phyloP scores from a whole-genome alignment of 2,329 filamentous ascomycete species.

The Pyrenophora seminiperda region DNA sequence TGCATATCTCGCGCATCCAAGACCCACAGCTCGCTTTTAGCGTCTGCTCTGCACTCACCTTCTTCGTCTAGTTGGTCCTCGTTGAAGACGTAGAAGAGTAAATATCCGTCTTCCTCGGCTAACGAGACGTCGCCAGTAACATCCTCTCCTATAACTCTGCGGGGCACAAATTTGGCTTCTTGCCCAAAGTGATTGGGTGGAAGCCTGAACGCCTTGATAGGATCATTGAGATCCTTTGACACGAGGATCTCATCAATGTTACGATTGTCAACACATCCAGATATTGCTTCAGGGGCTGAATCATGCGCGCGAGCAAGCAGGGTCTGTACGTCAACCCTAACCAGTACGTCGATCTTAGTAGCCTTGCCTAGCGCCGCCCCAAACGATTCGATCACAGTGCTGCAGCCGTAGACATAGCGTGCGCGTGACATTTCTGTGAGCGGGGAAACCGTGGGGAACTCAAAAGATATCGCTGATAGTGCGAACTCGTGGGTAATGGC shows the following conservation, averaged over 20 bases:
- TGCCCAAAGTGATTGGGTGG: constrained; percentile 68
- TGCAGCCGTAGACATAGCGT: constrained; percentile 71
- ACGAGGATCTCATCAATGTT: constrained; percentile 59
- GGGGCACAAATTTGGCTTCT: constrained; percentile 68
- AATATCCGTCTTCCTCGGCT: constrained; percentile 68
- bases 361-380: constrained; percentile 66
- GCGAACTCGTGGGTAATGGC: constrained; percentile 67
- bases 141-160: constrained; percentile 14
- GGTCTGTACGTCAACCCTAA: constrained; percentile 63
- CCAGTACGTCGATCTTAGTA: constrained; percentile 68
- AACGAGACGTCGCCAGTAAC: constrained; percentile 3
- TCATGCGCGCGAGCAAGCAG: constrained; percentile 61
- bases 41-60: constrained; percentile 51
- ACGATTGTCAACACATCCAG: constrained; percentile 66
- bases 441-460: constrained; percentile 67
- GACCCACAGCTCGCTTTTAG: constrained; percentile 68
- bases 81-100: constrained; percentile 73
- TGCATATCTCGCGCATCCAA: constrained; percentile 68
- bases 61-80: constrained; percentile 64
- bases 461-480: constrained; percentile 67
- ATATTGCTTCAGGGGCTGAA: constrained; percentile 56
- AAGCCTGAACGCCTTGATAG: constrained; percentile 66
- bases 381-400: constrained; percentile 62
- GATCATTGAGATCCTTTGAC: constrained; percentile 52
- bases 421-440: constrained; percentile 61